phyloP scores from a whole-genome alignment of 1,284 basidiomycete species.

The Amylostereum chailletii region DNA sequence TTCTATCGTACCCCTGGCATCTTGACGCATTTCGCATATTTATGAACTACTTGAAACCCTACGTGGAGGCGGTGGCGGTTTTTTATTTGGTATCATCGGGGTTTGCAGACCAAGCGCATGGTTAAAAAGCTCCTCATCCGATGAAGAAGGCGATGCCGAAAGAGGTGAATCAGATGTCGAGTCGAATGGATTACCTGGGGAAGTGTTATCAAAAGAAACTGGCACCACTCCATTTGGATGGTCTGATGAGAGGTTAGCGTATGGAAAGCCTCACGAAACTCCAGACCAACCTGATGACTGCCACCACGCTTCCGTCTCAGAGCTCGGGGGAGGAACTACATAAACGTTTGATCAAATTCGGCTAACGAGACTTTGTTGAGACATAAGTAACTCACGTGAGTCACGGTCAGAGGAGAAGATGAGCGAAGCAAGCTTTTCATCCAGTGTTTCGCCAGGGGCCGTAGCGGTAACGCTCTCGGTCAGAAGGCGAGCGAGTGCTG shows the following conservation, averaged over 20 bases:
- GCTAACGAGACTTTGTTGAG: too few relatives aligned
- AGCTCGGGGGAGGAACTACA: constrained; percentile 71
- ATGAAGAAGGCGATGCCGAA: constrained; percentile 68
- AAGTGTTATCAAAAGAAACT: constrained; percentile 27
- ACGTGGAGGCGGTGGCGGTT: constrained; percentile 27
- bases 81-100: constrained; percentile 39
- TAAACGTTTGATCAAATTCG: too few relatives aligned
- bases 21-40: too few relatives aligned
- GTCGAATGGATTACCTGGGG: constrained; percentile 58
- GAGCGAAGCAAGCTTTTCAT: constrained; percentile 57
- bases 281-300: constrained; percentile 44
- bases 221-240: constrained; percentile 56
- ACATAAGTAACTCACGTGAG: constrained; percentile 28
- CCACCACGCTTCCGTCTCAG: constrained; percentile 74
- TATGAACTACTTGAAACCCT: background rate
- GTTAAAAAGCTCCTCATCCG: constrained; percentile 74
- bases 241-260: constrained; percentile 27
- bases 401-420: constrained; percentile 27
- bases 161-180: constrained; percentile 53
- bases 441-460: constrained; percentile 54
- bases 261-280: too few relatives aligned
- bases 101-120: constrained; percentile 56
- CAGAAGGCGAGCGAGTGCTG: constrained; percentile 61
- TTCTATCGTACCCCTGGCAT: background rate
- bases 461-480: constrained; percentile 54